Conservation (phyloP, 75 land plant species). For the Isoetes taiwanensis region DNA sequence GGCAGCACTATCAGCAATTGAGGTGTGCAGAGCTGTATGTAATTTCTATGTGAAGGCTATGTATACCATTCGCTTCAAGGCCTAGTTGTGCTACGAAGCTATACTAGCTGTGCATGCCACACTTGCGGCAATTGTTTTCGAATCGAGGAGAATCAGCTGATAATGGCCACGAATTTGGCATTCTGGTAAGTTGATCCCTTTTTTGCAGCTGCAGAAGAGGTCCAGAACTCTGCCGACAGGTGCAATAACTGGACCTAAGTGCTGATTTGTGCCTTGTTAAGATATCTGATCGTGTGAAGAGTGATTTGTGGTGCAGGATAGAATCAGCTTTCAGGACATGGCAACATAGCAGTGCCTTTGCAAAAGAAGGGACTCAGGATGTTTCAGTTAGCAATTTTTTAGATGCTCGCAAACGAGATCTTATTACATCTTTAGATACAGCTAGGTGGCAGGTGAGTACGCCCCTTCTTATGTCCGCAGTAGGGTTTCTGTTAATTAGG, state of each 20-base stretch:
- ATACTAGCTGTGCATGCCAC: too few species aligned
- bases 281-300: too few species aligned
- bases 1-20: too few species aligned
- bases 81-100: too few species aligned
- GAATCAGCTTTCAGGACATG: conserved; percentile 61
- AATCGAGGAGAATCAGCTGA: background rate
- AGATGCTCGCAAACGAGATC: conserved; percentile 28
- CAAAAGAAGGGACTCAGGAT: conserved; percentile 11
- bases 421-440: conserved; percentile 57
- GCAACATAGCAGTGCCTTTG: conserved; percentile 28
- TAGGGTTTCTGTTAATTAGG: background rate
- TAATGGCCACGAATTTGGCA: conserved; percentile 47
- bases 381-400: conserved; percentile 14
- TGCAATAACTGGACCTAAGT: too few species aligned
- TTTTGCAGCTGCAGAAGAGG: conserved; percentile 68
- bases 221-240: conserved; percentile 82
- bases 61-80: too few species aligned
- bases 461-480: background rate
- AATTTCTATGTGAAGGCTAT: too few species aligned
- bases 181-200: conserved; percentile 77
- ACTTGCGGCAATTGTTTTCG: too few species aligned
- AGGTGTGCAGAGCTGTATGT: too few species aligned
- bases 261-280: too few species aligned
- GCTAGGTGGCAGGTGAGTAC: conserved; percentile 76
- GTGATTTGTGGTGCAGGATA: too few species aligned